Base-by-base conservation (phyloP, 495 filamentous ascomycete species). In the Neohortaea acidophila region DNA sequence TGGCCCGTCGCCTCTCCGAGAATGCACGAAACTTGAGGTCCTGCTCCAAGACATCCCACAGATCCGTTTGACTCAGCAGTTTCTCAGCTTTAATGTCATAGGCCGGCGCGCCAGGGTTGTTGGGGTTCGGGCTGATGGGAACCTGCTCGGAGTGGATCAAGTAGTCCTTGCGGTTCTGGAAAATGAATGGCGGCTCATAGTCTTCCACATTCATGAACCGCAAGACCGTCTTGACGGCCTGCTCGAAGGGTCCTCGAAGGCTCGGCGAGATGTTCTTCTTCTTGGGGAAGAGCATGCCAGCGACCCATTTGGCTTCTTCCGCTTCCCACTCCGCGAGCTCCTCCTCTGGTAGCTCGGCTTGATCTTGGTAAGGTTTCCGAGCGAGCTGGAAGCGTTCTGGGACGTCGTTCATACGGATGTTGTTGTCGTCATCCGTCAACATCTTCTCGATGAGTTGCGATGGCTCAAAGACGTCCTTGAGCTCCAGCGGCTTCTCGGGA, bases 401-500 rank as follows among this genome's bases (percentile, higher is more conserved):
- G 41, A 93, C 77, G 56, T 97, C 89, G 11, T 68, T 70, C 35
- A 72, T 65, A 12, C 89, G 80, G 39, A 97, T 94, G 35, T 70
- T 63, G 55, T 94, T 91, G 51, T 97, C 89, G 33, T 84, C 84
- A 38, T 96, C 89, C 3, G 89, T 97, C 23, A 97, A 72, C 57
- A 96, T 80, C 58, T 81, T 83, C 57, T 96, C 89, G 25, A 73
- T 72, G 27, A 97, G 73, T 58, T 96, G 82, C 1, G 84, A 86
- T 2, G 91, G 91, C 59, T 97, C 89, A 43, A 97, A 96, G 40
- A 97, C 86, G 55, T 96, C 87, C 59, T 94, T 93, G 29, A 97
- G 66, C 55, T 94, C 81, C n/a, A 96, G 66, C 21, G 64, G 63
- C 46, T 73, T 55, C 27, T 77, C 82, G 38, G 72, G 72, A 48